Percentiles rank a stretch among this genome's conserved stretches.
These are phyloP conservation scores for Ophiocytium majus DNA, from an alignment of 352 stramenopile species.

Conservation along the genomic window DNA sequence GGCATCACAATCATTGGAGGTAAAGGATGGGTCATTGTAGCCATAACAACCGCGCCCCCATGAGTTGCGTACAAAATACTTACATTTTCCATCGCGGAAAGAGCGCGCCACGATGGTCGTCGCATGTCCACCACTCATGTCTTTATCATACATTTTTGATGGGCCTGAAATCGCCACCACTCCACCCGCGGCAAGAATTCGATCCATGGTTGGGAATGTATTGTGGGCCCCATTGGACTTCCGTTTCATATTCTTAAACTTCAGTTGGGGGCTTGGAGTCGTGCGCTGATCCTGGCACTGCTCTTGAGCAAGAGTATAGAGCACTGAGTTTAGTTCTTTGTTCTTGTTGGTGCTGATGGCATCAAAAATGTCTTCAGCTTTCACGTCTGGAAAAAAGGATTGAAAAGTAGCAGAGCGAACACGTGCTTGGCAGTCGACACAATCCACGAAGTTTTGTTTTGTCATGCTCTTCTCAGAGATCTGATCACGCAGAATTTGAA, in stretches of 20 bases:
- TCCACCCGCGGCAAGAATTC: background rate
- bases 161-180: no score
- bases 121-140: no score
- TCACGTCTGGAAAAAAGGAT: background rate
- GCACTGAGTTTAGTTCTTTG: background rate
- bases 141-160: no score
- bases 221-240: background rate
- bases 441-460: background rate
- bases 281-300: background rate
- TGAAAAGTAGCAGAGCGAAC: background rate
- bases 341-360: background rate
- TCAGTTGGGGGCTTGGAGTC: background rate
- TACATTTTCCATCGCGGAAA: no score
- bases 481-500: background rate
- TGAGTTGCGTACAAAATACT: no score
- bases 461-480: background rate
- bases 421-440: background rate
- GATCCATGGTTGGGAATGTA: slow-evolving; percentile 4
- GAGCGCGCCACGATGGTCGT: no score
- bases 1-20: no score
- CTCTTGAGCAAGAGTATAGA: background rate
- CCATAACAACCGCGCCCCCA: no score
- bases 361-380: background rate
- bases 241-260: background rate
- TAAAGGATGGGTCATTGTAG: no score